Evolutionary conservation across 1,284 basidiomycete species (phyloP), one percentile per base, ranked within the genome.

Genomic region (Ceratobasidium sp.): DNA sequence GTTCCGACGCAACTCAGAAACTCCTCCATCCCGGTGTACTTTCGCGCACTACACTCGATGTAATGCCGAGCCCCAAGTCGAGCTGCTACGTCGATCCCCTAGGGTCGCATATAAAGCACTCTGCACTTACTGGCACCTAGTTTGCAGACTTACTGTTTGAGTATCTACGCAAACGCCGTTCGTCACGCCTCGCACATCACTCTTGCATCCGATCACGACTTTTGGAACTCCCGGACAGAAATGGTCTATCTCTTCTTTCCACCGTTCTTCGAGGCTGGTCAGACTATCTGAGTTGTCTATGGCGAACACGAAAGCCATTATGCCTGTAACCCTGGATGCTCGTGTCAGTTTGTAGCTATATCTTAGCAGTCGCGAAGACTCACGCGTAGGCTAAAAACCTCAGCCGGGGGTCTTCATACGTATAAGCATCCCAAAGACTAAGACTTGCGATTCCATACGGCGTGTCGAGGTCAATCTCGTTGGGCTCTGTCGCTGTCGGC

Each of bases 1-100:
- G 2, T 26, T 11, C 42, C 69, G 3, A 73, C 13, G 8, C 33
- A 73, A 20, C 33, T 42, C 20, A 31, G 10, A 3, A 63, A 5
- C 45, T 73, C 26, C 28, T 73, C 69, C 8, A 63, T 51, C 8
- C 58, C 58, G 13, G 17, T 20, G 47, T 73, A 73, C 20, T 37
- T 61, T 37, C 51, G 39, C 11, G 69, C 45, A 17, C 45, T 37
- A 37, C 69, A 73, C 53, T 73, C 69, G 10, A 73, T 11, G n/a
- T 73, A 73, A 35, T 51, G 69, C 20, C 58, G 42, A 28, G 69
- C 69, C n/a, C 69, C 69, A 10, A 63, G 20, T 33, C 68, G 53
- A 5, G 23, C 61, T 13, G 68, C 56, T 28, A 71, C 20, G 10
- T 58, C 56, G 17, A 61, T 49, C 1, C 54, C 68, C 68, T 71